A percentile compares a stretch with the other conserved stretches of the same genome.
phyloP scores from a whole-genome alignment of 2,329 filamentous ascomycete genomes.

The Pseudodiploospora longispora region DNA sequence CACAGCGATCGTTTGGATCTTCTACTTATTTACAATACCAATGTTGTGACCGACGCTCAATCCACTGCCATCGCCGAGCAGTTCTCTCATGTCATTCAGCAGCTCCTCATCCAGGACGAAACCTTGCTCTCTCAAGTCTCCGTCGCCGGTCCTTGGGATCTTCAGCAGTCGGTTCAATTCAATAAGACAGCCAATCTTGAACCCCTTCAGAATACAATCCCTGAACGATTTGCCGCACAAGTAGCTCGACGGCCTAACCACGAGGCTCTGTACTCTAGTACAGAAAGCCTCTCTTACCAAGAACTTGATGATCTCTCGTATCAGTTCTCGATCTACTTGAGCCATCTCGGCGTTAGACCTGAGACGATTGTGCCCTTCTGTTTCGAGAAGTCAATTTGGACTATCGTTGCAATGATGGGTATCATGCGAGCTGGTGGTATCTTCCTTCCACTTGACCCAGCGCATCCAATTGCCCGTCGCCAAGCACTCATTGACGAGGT shows the following conservation, averaged over 20 bases:
- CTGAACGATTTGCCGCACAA: conserved; percentile 1
- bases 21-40: conserved; percentile 2
- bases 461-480: conserved; percentile 4
- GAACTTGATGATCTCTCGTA: conserved; percentile 2
- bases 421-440: conserved; percentile 19
- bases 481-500: conserved; percentile 8
- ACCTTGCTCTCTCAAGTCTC: background rate
- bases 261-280: conserved; percentile 5
- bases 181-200: background rate
- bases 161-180: conserved; percentile 3
- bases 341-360: conserved; percentile 14
- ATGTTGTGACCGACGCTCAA: conserved; percentile 3
- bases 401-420: conserved; percentile 15
- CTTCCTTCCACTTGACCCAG: conserved; percentile 18
- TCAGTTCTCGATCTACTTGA: conserved; percentile 3
- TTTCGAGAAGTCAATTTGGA: conserved; percentile 14
- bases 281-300: conserved; percentile 2
- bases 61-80: background rate
- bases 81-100: background rate
- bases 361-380: conserved; percentile 13
- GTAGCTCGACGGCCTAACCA: conserved; percentile 1
- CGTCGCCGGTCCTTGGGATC: conserved; percentile 4
- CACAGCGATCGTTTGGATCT: background rate
- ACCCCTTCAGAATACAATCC: background rate
- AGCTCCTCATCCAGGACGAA: conserved; percentile 1